Base-by-base conservation (phyloP, 805 yeast species). In the Candida pseudofarinosa region DNA sequence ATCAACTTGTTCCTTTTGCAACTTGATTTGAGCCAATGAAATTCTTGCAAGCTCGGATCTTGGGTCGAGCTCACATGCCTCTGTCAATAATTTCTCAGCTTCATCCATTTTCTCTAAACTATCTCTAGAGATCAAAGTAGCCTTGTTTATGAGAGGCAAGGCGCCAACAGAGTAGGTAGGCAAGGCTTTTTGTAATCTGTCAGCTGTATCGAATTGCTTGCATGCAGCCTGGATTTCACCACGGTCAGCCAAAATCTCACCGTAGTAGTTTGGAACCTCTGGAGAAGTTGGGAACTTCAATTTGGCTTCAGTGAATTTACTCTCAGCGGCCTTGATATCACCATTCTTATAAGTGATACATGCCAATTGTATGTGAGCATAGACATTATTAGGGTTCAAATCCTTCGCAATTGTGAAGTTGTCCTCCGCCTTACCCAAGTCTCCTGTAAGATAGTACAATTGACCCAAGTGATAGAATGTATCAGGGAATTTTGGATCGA, bases 391-490 rank as follows among this genome's bases (percentile, higher is more conserved):
- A 46, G 84, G 81, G 67, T 88, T 87, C 56, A 80, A 71, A 50
- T 79, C 79, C 59, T 83, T 81, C 37, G 96, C 85, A 65, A 81
- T 83, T 54, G 76, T 76, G 60, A 89, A 93, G 67, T 86, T 81
- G 33, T 62, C 69, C 56, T 81, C 77, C 31, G 99, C 97, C 50
- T 80, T 73, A 32, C 67, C 69, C 57, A 85, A 79, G 47, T 88
- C 86, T 48, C 83, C 83, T 48, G 87, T 80, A 56, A 93, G 71
- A 70, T 90, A 91, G 63, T 77, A 79, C 60, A 90, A 76, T 77
- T 93, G 99, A 53, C 95, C 99, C 62, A 85, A 81, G 69, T 93
- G 99, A 74, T 93, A 93, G 73, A 83, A 87, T 52, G 85, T 79
- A 59, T 93, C 96, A 28, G 93, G 81, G 56, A 81, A 79, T 18